Evolutionary conservation across 495 filamentous ascomycete genomes (phyloP), one percentile per base, ranked within the genome.

Genomic region (Annulohypoxylon stygium): DNA sequence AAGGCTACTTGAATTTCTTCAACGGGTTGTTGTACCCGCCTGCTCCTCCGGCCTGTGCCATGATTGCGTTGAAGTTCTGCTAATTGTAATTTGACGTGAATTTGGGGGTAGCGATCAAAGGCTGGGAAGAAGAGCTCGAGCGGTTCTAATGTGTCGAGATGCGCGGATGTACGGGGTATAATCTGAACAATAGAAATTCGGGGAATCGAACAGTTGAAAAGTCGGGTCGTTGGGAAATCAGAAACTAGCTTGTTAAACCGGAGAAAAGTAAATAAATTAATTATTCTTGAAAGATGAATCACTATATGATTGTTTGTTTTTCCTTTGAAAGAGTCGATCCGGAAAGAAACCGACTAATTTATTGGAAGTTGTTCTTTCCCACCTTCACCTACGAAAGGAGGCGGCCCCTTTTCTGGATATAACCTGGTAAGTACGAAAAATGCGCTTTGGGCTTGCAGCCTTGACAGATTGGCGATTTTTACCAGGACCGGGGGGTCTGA

Each of bases 1-100:
- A 57, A 70, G 76, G 88, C 73, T 85, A 98, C 95, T 99, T 99
- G 90, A 97, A 99, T 81, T 99, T 99, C 92, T 99, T 99, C 85
- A 99, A 83, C 66, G 96, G 96, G 88, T 99, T 99, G 83, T 94
- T 97, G 86, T 99, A 99, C 84, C 93, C 92, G 77, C 89, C 92
- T 71, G 88, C 81, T 81, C 82, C 82, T 79, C 80, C 82, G 70
- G 85, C 64, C 79, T 86, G 85, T 73, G 84, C 80, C 82, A 84
- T 86, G 64, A 63, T 82, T 54, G 74, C 63, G 36, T 70, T 51
- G 9, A 71, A 37, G 45, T 39, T 16, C 36, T 60, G n/a, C 18
- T 67, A 54, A 39, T 47, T 33, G 57, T 58, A 14, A 53, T 64
- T 33, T 67, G 61, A 41, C 45, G 18, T 70, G 12, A 65, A 23